Evolutionary conservation across 2,329 filamentous ascomycete genomes (phyloP).

Genomic region (Claviceps arundinis): DNA sequence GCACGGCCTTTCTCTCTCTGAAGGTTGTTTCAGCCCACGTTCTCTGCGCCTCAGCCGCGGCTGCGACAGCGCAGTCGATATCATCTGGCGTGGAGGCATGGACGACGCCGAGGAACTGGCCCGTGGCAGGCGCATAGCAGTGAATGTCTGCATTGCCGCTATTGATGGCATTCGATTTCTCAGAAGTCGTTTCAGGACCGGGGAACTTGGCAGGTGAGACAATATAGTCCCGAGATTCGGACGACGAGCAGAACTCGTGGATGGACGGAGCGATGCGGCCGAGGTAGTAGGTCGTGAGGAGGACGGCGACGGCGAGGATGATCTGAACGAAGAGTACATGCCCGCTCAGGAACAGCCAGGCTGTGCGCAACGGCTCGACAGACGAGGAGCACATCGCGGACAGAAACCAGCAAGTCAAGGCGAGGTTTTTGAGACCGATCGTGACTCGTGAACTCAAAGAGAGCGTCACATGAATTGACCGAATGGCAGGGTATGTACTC

Average conservation of each 20-base stretch:
- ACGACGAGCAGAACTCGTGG: conserved; percentile 15
- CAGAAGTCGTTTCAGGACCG: conserved; percentile 39
- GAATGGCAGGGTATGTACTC: no score
- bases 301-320: conserved; percentile 8
- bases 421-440: neutral
- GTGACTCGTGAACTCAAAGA: no score
- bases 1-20: conserved; percentile 59
- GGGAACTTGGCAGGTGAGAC: conserved; percentile 51
- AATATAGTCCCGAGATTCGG: conserved; percentile 40
- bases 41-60: conserved; percentile 60
- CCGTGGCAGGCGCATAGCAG: conserved; percentile 84
- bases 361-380: conserved; percentile 1
- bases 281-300: conserved; percentile 18
- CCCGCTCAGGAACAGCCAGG: conserved; percentile 4
- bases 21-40: conserved; percentile 72
- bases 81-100: conserved; percentile 63
- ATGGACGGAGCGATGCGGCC: conserved; percentile 12
- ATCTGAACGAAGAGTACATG: conserved; percentile 13
- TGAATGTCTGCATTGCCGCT: conserved; percentile 55
- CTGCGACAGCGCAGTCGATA: conserved; percentile 66
- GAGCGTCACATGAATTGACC: no score
- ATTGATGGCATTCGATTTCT: conserved; percentile 49
- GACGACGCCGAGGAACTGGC: conserved; percentile 64
- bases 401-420: neutral
- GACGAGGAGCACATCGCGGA: neutral